Evolutionary conservation across 2,329 filamentous ascomycete genomes (phyloP).

Genomic region (Xylaria sp.): DNA sequence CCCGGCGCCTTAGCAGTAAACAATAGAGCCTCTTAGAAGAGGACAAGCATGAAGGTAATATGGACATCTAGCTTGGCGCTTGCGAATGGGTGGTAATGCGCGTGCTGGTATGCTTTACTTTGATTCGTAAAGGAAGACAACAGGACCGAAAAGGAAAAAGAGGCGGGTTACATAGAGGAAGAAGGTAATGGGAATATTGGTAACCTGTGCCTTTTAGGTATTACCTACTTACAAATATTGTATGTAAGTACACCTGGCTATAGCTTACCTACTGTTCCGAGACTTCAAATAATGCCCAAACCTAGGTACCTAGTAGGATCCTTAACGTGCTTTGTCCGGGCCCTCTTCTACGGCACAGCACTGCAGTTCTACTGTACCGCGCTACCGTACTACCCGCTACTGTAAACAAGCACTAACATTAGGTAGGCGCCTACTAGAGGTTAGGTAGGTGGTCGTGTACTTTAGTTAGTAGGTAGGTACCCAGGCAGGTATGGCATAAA

Average conservation of each 20-base stretch:
- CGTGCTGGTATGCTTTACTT: slow-evolving; percentile 27
- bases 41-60: slow-evolving; percentile 23
- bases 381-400: slow-evolving; percentile 4
- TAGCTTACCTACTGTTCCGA: neutral
- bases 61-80: slow-evolving; percentile 23
- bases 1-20: slow-evolving; percentile 24
- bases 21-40: slow-evolving; percentile 31
- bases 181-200: neutral
- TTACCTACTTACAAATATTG: neutral
- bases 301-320: too few relatives aligned
- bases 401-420: neutral
- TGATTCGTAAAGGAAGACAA: slow-evolving; percentile 26
- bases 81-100: slow-evolving; percentile 18
- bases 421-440: neutral
- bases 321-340: slow-evolving; percentile 19
- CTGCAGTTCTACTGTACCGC: slow-evolving; percentile 8
- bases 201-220: neutral
- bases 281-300: slow-evolving; percentile 14
- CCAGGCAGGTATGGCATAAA: slow-evolving; percentile 1
- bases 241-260: neutral
- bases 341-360: slow-evolving; percentile 21
- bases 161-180: neutral
- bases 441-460: slow-evolving; percentile 1
- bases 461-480: slow-evolving; percentile 7
- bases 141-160: neutral